A percentile compares a stretch with the other conserved stretches of the same genome.
Evolutionary conservation across 148 eudicot species (phyloP).

Genomic region (Chenopodium suecicum): DNA sequence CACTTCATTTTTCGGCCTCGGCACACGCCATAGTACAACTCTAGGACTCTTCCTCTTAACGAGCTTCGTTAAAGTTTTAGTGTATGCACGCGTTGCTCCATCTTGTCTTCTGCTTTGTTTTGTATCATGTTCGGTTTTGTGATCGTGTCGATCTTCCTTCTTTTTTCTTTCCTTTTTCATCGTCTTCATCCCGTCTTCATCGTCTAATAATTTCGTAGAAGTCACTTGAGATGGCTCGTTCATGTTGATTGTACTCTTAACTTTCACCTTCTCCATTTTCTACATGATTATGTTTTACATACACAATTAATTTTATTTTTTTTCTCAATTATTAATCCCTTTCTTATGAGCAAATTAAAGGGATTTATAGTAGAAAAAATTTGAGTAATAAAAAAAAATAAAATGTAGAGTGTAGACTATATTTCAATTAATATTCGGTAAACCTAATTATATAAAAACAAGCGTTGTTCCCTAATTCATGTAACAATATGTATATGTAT

Average conservation of each 20-base stretch:
- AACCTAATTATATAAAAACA: too few species aligned
- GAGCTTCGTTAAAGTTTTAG: not conserved
- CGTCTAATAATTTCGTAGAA: not conserved
- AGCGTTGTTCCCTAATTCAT: too few species aligned
- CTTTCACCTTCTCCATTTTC: not conserved
- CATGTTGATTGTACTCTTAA: not conserved
- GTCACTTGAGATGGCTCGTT: not conserved
- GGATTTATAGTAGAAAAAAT: too few species aligned
- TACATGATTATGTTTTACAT: not conserved
- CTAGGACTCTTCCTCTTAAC: not conserved
- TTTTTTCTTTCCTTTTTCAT: not conserved
- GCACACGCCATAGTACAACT: slow-evolving; percentile 36
- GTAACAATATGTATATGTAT: not conserved
- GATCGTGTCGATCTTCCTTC: slow-evolving; percentile 1
- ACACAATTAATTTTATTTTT: not conserved
- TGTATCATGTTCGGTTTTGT: not conserved
- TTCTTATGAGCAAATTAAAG: too few species aligned
- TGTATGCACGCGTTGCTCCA: not conserved
- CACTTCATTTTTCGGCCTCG: slow-evolving; percentile 29
- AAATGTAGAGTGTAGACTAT: too few species aligned
- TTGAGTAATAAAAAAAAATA: too few species aligned
- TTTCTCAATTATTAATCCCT: too few species aligned
- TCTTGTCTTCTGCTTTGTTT: slow-evolving; percentile 9
- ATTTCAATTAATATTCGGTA: too few species aligned
- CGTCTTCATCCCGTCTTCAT: not conserved